Percentiles rank a stretch among this genome's conserved stretches.
phyloP scores from a whole-genome alignment of 805 yeast genomes.

The Kregervanrija delftensis region DNA sequence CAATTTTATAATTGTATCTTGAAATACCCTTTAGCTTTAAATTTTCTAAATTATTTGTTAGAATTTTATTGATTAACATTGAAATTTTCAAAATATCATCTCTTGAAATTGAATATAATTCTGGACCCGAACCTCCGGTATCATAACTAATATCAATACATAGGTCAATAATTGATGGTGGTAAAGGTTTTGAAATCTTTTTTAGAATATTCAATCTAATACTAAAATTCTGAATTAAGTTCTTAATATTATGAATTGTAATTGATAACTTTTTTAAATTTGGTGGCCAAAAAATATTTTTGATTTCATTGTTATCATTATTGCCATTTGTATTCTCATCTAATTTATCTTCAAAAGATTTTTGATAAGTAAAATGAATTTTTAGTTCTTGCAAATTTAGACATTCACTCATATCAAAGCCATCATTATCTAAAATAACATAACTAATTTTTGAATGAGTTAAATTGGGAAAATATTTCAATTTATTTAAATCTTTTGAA shows the following conservation, averaged over 20 bases:
- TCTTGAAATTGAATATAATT: conserved; percentile 20
- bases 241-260: conserved; percentile 25
- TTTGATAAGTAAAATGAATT: conserved; percentile 24
- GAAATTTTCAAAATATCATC: conserved; percentile 25
- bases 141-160: conserved; percentile 27
- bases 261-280: conserved; percentile 22
- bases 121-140: conserved; percentile 27
- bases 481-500: conserved; percentile 20
- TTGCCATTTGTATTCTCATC: conserved; percentile 3
- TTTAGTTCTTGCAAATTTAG: conserved; percentile 22
- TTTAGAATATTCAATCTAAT: conserved; percentile 21
- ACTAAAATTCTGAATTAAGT: conserved; percentile 21
- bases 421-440: conserved; percentile 22
- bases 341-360: conserved; percentile 10
- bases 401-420: conserved; percentile 24
- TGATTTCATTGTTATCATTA: background rate
- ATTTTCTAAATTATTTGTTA: conserved; percentile 21
- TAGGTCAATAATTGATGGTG: conserved; percentile 21
- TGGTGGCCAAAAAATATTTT: conserved; percentile 22
- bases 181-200: conserved; percentile 23
- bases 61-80: conserved; percentile 18
- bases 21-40: conserved; percentile 26
- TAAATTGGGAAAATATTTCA: conserved; percentile 23
- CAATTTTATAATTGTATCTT: conserved; percentile 24
- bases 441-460: conserved; percentile 25